Conservation (phyloP, 2,329 filamentous ascomycete species). For the Scytalidium sp. region DNA sequence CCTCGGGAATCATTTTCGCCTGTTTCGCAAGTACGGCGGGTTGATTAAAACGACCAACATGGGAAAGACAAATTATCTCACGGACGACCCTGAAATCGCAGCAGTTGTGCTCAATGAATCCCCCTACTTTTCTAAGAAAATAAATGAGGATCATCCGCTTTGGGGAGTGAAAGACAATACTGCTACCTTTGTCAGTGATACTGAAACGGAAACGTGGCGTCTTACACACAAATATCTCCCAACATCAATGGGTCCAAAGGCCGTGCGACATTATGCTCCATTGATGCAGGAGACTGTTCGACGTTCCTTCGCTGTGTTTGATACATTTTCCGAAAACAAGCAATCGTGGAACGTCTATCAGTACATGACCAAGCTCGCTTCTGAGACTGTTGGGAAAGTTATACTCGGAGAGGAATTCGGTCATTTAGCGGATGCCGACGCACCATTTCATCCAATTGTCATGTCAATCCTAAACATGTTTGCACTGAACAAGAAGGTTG, state of each 20-base stretch:
- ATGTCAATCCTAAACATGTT: slow-evolving; percentile 34
- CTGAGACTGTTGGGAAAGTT: slow-evolving; percentile 40
- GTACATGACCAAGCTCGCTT: slow-evolving; percentile 46
- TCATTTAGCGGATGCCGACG: slow-evolving; percentile 37
- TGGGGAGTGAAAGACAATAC: slow-evolving; percentile 12
- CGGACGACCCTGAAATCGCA: slow-evolving; percentile 33
- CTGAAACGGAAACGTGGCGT: slow-evolving; percentile 12
- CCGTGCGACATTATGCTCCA: slow-evolving; percentile 31
- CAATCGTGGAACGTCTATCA: slow-evolving; percentile 45
- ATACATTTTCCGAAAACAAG: slow-evolving; percentile 17
- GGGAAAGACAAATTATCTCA: slow-evolving; percentile 30
- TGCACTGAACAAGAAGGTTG: slow-evolving; percentile 43
- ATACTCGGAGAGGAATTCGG: slow-evolving; percentile 40
- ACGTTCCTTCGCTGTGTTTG: slow-evolving; percentile 18
- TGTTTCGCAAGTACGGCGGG: slow-evolving; percentile 35
- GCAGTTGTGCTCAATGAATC: slow-evolving; percentile 29
- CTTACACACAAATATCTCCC: slow-evolving; percentile 15
- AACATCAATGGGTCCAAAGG: slow-evolving; percentile 22
- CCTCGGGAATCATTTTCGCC: slow-evolving; percentile 36
- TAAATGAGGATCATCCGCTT: slow-evolving; percentile 20
- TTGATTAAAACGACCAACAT: slow-evolving; percentile 35
- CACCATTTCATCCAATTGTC: slow-evolving; percentile 39
- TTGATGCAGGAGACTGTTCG: slow-evolving; percentile 15
- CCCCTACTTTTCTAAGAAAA: slow-evolving; percentile 35
- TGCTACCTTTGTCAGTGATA: slow-evolving; percentile 17